phyloP scores from a whole-genome alignment of 2,329 filamentous ascomycete genomes.

The Arthroderma uncinatum region DNA sequence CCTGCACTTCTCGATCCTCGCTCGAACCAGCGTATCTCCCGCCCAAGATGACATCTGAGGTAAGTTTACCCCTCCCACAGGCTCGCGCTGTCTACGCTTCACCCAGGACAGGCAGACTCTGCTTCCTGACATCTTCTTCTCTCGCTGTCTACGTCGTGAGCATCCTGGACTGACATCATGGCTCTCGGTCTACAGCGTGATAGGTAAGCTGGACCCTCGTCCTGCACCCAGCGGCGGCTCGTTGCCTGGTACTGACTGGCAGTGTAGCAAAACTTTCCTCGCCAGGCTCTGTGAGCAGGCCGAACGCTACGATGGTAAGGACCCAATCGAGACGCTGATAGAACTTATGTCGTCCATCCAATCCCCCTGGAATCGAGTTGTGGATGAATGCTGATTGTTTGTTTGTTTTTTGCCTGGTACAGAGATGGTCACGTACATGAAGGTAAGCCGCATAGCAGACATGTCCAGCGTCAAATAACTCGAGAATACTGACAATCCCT shows the following conservation, averaged over 20 bases:
- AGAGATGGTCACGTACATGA: constrained; percentile 99
- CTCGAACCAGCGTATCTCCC: no score
- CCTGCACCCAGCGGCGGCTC: constrained; percentile 13
- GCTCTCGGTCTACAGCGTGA: constrained; percentile 46
- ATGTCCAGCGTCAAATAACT: neutral
- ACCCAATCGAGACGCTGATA: neutral
- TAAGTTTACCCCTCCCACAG: constrained; percentile 33
- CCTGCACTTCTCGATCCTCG: constrained; percentile 13
- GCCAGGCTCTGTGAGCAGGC: constrained; percentile 99
- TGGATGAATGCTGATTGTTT: constrained; percentile 15
- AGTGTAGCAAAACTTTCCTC: constrained; percentile 92
- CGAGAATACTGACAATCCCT: constrained; percentile 11
- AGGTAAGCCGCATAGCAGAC: constrained; percentile 43
- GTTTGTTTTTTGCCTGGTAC: constrained; percentile 10
- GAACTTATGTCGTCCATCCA: constrained; percentile 10
- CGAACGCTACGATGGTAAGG: constrained; percentile 91
- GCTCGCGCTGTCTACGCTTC: neutral
- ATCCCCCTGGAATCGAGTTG: constrained; percentile 15
- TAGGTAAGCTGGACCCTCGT: constrained; percentile 45
- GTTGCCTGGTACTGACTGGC: constrained; percentile 13
- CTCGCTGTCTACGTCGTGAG: neutral
- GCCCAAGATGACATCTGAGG: constrained; percentile 51
- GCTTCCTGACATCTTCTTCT: constrained; percentile 30
- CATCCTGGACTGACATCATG: constrained; percentile 19
- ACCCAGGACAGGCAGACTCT: neutral